Conservation (phyloP, 345 rosid genomes). For the Alliaria petiolata region DNA sequence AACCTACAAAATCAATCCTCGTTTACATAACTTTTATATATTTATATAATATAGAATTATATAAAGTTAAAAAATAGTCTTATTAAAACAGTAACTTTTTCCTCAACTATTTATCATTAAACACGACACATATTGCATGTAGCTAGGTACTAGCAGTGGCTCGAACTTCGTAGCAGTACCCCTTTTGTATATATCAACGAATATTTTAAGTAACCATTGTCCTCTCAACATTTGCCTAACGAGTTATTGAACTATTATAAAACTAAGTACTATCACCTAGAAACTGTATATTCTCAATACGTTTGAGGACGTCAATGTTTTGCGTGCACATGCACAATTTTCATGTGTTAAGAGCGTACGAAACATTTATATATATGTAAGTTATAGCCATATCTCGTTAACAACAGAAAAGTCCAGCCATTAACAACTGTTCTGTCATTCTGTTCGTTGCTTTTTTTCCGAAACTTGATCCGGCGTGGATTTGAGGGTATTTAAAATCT, state of each 20-base stretch:
- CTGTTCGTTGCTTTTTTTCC: not conserved
- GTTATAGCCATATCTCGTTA: not conserved
- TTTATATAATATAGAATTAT: not conserved
- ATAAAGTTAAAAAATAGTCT: not conserved
- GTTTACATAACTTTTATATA: conserved; percentile 10
- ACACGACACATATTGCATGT: conserved; percentile 21
- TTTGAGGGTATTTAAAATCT: not conserved
- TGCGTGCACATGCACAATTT: conserved; percentile 30
- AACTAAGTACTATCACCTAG: conserved; percentile 3
- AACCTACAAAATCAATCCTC: conserved; percentile 20
- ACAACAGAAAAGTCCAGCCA: not conserved
- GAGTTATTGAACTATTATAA: not conserved
- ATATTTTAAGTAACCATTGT: conserved; percentile 17
- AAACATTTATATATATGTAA: not conserved
- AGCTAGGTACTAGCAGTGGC: conserved; percentile 25
- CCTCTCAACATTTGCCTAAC: conserved; percentile 4
- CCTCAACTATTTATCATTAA: conserved; percentile 9
- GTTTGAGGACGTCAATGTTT: conserved; percentile 16
- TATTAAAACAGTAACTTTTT: conserved; percentile 6
- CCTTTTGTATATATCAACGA: conserved; percentile 16
- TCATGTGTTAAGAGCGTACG: conserved; percentile 9
- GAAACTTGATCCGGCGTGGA: not conserved
- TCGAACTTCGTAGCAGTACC: conserved; percentile 20
- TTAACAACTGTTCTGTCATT: not conserved
- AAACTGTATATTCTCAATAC: conserved; percentile 11